Conservation (phyloP, 164 flowering plant species). For the Stephania cephalantha region DNA sequence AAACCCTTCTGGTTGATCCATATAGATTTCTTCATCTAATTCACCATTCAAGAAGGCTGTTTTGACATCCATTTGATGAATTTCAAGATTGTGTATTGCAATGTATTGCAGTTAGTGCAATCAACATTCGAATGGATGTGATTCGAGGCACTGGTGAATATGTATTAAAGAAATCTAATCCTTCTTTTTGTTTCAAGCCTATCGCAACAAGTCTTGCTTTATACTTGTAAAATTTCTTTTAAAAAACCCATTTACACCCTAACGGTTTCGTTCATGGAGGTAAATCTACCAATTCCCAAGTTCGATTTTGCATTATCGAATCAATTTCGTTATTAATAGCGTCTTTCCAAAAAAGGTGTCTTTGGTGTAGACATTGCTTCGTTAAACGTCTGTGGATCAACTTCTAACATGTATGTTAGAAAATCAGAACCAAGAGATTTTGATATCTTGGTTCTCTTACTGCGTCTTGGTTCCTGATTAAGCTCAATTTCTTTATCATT, state of each 20-base stretch:
- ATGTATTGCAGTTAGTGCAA: background rate
- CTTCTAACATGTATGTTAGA: too few relatives aligned
- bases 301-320: background rate
- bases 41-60: background rate
- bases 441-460: too few relatives aligned
- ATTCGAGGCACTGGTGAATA: background rate
- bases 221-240: background rate
- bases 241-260: background rate
- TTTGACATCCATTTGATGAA: conserved; percentile 3
- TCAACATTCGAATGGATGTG: background rate
- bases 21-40: background rate
- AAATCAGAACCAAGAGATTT: too few relatives aligned
- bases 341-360: too few relatives aligned
- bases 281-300: conserved; percentile 1
- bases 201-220: conserved; percentile 2
- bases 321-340: background rate
- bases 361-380: too few relatives aligned
- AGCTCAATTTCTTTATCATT: too few relatives aligned
- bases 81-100: background rate
- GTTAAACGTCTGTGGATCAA: too few relatives aligned
- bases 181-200: background rate
- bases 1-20: conserved; percentile 2
- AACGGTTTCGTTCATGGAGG: background rate
- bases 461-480: too few relatives aligned
- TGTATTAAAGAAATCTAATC: background rate